Evolutionary conservation across 177 flowering plant genomes (phyloP).

Genomic region (Vitis hybrid): DNA sequence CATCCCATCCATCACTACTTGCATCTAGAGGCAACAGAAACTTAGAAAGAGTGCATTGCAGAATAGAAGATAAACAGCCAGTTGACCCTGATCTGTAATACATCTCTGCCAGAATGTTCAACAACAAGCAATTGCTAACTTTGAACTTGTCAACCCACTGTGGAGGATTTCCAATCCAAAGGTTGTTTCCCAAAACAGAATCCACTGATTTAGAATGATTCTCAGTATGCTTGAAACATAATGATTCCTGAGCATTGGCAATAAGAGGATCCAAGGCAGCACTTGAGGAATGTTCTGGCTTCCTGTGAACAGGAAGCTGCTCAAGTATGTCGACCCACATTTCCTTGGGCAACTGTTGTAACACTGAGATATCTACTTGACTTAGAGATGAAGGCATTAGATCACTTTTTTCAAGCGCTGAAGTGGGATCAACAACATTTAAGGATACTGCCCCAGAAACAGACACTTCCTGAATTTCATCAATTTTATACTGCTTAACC

Average conservation of each 20-base stretch:
- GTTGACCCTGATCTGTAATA: slow-evolving; percentile 36
- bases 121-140: slow-evolving; percentile 40
- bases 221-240: slow-evolving; percentile 7
- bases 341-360: slow-evolving; percentile 78
- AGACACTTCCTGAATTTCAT: slow-evolving; percentile 18
- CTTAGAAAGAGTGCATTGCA: slow-evolving; percentile 45
- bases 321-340: slow-evolving; percentile 64
- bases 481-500: slow-evolving; percentile 19
- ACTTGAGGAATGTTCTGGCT: slow-evolving; percentile 25
- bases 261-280: slow-evolving; percentile 12
- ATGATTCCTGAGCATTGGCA: slow-evolving; percentile 17
- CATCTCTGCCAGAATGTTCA: slow-evolving; percentile 52
- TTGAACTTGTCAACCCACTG: slow-evolving; percentile 73
- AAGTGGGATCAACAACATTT: slow-evolving; percentile 11
- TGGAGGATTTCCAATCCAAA: slow-evolving; percentile 86
- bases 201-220: slow-evolving; percentile 11
- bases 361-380: slow-evolving; percentile 72
- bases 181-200: slow-evolving; percentile 22
- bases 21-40: slow-evolving; percentile 24
- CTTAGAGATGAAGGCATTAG: slow-evolving; percentile 83
- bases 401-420: slow-evolving; percentile 26
- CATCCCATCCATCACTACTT: slow-evolving; percentile 36
- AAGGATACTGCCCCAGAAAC: slow-evolving; percentile 22
- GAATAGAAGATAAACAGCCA: slow-evolving; percentile 47
- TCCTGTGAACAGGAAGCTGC: slow-evolving; percentile 67